Conservation (phyloP, 805 yeast species). For the Candida alai region DNA sequence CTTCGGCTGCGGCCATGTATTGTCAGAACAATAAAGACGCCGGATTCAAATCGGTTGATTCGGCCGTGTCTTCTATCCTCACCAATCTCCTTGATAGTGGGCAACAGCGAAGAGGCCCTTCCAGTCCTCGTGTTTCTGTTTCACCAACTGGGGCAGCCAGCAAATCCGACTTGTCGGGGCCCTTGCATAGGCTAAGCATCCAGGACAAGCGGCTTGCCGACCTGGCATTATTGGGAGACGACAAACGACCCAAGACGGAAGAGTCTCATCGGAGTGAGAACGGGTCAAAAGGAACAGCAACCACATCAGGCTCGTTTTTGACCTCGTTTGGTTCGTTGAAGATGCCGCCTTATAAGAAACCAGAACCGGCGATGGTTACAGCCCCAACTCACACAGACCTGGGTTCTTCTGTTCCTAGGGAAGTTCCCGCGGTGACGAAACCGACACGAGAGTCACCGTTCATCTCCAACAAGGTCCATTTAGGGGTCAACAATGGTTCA, state of each 20-base stretch:
- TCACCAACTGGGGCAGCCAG: not conserved
- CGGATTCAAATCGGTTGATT: constrained; percentile 4
- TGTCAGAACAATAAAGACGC: constrained; percentile 11
- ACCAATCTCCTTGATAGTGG: not conserved
- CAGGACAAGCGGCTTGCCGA: constrained; percentile 5
- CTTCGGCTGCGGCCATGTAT: constrained; percentile 36
- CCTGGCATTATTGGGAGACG: not conserved
- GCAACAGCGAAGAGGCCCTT: not conserved
- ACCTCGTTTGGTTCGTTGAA: constrained; percentile 16
- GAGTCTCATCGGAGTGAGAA: constrained; percentile 11
- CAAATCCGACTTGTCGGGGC: not conserved
- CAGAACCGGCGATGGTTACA: not conserved
- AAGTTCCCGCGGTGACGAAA: constrained; percentile 16
- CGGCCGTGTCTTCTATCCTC: constrained; percentile 2
- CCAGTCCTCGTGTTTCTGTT: too few relatives aligned
- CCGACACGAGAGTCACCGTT: constrained; percentile 25
- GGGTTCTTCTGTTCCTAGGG: constrained; percentile 4
- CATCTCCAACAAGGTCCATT: constrained; percentile 22
- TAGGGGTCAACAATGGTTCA: not conserved
- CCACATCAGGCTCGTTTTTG: too few relatives aligned
- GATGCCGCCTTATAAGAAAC: constrained; percentile 23
- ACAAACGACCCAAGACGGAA: constrained; percentile 7
- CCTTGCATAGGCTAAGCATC: constrained; percentile 9
- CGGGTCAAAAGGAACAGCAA: too few relatives aligned
- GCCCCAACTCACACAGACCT: too few relatives aligned